Percentiles rank a stretch among this genome's conserved stretches.
phyloP scores from a whole-genome alignment of 1,284 basidiomycete genomes.

The Pseudozyma pruni region DNA sequence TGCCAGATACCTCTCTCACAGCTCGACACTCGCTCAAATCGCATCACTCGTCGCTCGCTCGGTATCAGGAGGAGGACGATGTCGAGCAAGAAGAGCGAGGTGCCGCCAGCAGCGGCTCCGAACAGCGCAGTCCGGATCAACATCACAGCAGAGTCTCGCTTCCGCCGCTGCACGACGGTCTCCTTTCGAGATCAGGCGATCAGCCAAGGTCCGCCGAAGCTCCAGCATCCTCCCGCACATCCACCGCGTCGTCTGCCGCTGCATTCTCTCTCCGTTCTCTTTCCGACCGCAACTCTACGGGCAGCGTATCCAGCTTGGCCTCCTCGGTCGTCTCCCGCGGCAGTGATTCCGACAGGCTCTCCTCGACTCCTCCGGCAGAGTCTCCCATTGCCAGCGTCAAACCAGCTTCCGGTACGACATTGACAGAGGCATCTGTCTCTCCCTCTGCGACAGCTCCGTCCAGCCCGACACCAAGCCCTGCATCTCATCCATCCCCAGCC shows the following conservation, averaged over 20 bases:
- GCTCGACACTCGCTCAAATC: constrained; percentile 17
- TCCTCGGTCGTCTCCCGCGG: constrained; percentile 26
- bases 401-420: constrained; percentile 3
- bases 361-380: constrained; percentile 10
- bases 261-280: constrained; percentile 53
- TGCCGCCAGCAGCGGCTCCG: neutral
- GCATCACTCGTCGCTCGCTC: constrained; percentile 26
- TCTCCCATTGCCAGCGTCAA: constrained; percentile 1
- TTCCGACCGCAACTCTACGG: constrained; percentile 54
- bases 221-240: constrained; percentile 41
- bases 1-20: constrained; percentile 21
- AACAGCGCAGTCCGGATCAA: constrained; percentile 19
- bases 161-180: neutral
- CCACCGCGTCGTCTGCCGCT: constrained; percentile 51
- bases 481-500: neutral
- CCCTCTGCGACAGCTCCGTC: constrained; percentile 29
- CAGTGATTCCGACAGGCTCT: constrained; percentile 24
- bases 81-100: constrained; percentile 23
- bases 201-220: constrained; percentile 9
- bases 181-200: constrained; percentile 11
- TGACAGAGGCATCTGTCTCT: constrained; percentile 11
- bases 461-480: constrained; percentile 6
- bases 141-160: constrained; percentile 2
- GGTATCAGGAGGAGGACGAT: constrained; percentile 25
- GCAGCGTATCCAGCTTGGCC: constrained; percentile 47